These are phyloP conservation scores for Sphenostylis stenocarpa DNA, from an alignment of 306 rosid genomes.

Conservation along the genomic window DNA sequence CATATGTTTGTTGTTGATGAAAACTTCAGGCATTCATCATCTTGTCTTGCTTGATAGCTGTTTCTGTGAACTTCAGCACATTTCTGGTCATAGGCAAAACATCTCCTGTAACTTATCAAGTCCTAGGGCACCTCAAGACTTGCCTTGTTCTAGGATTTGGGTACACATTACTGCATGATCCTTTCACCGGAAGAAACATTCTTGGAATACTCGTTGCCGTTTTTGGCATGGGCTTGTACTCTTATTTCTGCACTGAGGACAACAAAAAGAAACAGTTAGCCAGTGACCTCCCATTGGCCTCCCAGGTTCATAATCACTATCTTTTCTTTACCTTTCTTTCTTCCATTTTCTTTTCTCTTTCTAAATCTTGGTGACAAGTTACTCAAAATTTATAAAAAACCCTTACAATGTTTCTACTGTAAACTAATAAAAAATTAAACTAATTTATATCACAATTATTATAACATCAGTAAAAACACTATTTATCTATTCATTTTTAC, in stretches of 20 bases:
- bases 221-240: slow-evolving; percentile 89
- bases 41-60: slow-evolving; percentile 87
- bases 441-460: neutral
- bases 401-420: neutral
- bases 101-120: slow-evolving; percentile 97
- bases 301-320: slow-evolving; percentile 52
- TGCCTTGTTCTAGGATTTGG: slow-evolving; percentile 96
- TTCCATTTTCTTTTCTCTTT: neutral
- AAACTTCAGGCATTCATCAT: slow-evolving; percentile 73
- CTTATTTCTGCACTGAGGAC: slow-evolving; percentile 87
- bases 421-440: too few species aligned
- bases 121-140: slow-evolving; percentile 93
- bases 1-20: neutral
- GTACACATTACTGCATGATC: slow-evolving; percentile 93
- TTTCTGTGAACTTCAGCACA: slow-evolving; percentile 95
- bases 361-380: neutral
- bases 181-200: slow-evolving; percentile 87
- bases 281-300: slow-evolving; percentile 52
- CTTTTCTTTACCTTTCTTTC: neutral
- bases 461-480: neutral
- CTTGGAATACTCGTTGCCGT: slow-evolving; percentile 78
- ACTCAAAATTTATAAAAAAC: neutral
- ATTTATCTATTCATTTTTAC: neutral
- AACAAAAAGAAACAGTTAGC: slow-evolving; percentile 69
- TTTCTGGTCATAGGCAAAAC: slow-evolving; percentile 96